Percentiles rank a stretch among this genome's conserved stretches.
Evolutionary conservation across 352 stramenopile species (phyloP).

Genomic region (Phytophthora pini): DNA sequence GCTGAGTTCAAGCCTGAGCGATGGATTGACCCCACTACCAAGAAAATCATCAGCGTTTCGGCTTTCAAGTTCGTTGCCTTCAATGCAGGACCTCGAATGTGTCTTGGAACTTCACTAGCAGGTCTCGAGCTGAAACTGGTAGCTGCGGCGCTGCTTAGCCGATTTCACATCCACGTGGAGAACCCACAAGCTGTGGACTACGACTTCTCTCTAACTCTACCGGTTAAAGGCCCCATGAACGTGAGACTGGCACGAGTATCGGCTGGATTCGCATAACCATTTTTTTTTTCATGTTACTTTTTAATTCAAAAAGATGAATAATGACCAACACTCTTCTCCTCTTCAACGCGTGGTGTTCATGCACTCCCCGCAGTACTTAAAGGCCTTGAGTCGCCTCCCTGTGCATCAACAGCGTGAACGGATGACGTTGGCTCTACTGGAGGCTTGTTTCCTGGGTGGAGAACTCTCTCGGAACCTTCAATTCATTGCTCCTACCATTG

Average conservation of each 20-base stretch:
- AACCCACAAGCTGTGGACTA: constrained; percentile 34
- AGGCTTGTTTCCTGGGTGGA: constrained; percentile 23
- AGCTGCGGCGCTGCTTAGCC: constrained; percentile 36
- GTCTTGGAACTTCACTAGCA: constrained; percentile 45
- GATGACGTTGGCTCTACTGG: constrained; percentile 54
- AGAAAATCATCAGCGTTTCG: constrained; percentile 39
- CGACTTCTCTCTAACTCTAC: constrained; percentile 41
- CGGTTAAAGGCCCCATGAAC: constrained; percentile 42
- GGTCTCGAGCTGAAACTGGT: constrained; percentile 55
- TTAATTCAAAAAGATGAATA: neutral
- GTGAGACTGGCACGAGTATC: constrained; percentile 25
- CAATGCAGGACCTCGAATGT: constrained; percentile 53
- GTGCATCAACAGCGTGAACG: constrained; percentile 47
- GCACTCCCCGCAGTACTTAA: constrained; percentile 26
- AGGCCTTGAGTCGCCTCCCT: constrained; percentile 38
- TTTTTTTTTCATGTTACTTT: constrained; percentile 7
- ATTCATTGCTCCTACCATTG: constrained; percentile 41
- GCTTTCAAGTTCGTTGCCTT: constrained; percentile 59
- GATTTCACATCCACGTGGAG: constrained; percentile 43
- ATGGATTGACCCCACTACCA: constrained; percentile 42
- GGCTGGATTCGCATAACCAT: constrained; percentile 43
- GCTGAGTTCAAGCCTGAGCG: constrained; percentile 61
- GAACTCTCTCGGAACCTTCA: constrained; percentile 34
- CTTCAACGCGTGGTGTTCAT: constrained; percentile 13
- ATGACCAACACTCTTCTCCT: neutral